phyloP scores from a whole-genome alignment of 1,284 basidiomycete genomes.

The Cerrena zonata region DNA sequence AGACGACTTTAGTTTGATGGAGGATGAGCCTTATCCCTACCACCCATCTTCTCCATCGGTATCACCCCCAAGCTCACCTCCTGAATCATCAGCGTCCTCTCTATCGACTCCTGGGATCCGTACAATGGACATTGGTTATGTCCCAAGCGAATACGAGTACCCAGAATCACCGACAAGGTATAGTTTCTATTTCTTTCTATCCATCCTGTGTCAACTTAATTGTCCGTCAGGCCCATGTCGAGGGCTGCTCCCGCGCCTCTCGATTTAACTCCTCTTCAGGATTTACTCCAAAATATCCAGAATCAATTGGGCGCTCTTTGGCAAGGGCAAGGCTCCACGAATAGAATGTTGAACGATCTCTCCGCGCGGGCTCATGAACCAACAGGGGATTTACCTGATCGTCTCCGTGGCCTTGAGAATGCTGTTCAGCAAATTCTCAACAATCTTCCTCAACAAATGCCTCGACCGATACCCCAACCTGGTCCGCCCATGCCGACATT shows the following conservation, averaged over 20 bases:
- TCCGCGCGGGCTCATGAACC: conserved; percentile 9
- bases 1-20: conserved; percentile 52
- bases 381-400: conserved; percentile 32
- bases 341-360: conserved; percentile 43
- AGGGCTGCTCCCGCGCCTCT: conserved; percentile 25
- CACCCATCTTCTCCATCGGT: conserved; percentile 12
- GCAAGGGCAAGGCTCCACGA: conserved; percentile 54
- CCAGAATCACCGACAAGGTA: conserved; percentile 2
- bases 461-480: conserved; percentile 7
- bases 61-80: conserved; percentile 16
- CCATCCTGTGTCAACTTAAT: no score
- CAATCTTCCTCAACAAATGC: background rate
- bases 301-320: conserved; percentile 48
- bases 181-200: no score
- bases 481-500: conserved; percentile 10
- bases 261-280: conserved; percentile 35
- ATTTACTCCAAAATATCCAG: conserved; percentile 44
- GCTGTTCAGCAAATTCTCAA: conserved; percentile 33
- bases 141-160: conserved; percentile 21
- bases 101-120: conserved; percentile 10
- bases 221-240: conserved; percentile 42
- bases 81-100: conserved; percentile 22
- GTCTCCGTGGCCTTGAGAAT: conserved; percentile 36
- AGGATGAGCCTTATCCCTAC: conserved; percentile 30
- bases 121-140: conserved; percentile 14